These are phyloP conservation scores for Cryptococcus floricola DNA, from an alignment of 1,284 basidiomycete genomes.

Conservation along the genomic window DNA sequence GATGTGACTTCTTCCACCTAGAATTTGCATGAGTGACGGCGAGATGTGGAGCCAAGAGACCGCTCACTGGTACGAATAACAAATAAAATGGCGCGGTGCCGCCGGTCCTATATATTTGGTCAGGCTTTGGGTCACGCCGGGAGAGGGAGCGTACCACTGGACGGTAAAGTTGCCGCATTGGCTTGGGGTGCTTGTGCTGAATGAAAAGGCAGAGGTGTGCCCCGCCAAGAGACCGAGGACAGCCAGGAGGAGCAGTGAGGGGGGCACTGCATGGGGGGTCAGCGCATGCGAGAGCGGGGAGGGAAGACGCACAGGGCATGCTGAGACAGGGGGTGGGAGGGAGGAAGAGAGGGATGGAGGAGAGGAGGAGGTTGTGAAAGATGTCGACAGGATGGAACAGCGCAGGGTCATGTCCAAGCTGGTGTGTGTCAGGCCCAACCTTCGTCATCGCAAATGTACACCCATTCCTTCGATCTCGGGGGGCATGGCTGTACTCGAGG, in stretches of 20 bases:
- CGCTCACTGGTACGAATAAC: constrained; percentile 35
- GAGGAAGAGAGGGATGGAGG: too few relatives aligned
- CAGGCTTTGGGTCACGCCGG: neutral
- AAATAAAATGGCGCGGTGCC: constrained; percentile 36
- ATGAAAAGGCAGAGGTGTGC: constrained; percentile 23
- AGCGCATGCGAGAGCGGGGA: too few relatives aligned
- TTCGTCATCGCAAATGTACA: too few relatives aligned
- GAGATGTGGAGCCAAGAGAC: neutral
- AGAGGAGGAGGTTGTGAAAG: too few relatives aligned
- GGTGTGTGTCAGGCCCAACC: too few relatives aligned
- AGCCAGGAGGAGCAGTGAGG: neutral
- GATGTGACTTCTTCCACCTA: constrained; percentile 24
- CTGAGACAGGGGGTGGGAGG: too few relatives aligned
- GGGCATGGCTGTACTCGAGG: too few relatives aligned
- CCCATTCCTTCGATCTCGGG: too few relatives aligned
- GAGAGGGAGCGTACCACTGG: constrained; percentile 21
- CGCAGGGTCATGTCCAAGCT: too few relatives aligned
- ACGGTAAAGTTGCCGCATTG: constrained; percentile 41
- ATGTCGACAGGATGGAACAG: too few relatives aligned
- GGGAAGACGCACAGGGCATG: too few relatives aligned
- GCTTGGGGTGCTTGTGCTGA: constrained; percentile 32
- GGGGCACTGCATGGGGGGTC: too few relatives aligned
- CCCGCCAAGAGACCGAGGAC: neutral
- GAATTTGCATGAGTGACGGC: neutral
- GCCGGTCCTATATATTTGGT: constrained; percentile 27